Evolutionary conservation across 495 filamentous ascomycete genomes (phyloP), one percentile per base, ranked within the genome.

Genomic region (Talaromyces wortmannii): DNA sequence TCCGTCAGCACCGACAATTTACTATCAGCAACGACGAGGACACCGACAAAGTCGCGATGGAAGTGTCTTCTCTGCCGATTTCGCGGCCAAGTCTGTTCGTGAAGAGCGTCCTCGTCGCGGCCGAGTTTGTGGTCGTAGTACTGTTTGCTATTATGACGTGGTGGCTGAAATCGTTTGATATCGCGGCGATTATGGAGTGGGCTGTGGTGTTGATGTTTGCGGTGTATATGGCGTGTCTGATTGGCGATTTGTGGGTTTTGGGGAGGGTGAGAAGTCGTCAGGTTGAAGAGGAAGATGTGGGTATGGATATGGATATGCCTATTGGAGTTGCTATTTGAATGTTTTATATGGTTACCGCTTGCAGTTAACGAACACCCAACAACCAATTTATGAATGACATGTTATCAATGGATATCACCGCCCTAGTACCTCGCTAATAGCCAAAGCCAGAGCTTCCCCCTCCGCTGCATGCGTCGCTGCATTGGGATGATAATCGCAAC

Each of bases 401-500:
- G 23, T 23, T 23, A 23, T n/a, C n/a, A n/a, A n/a, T n/a, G n/a
- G n/a, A n/a, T 23, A 23, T 50, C 29, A 53, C 51, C 51, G 45
- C 10, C 29, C 43, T 17, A 53, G 32, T 29, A 53, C 51, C 7
- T 30, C 18, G 11, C 18, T 29, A 17, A 53, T 53, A 7, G 51
- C 51, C n/a, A 15, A 45, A 29, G 51, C 51, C 16, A 53, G 18
- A 12, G 18, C 51, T 30, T 6, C 16, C 8, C 17, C 51, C 15
- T 53, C 51, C 8, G 51, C 51, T 45, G 51, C 51, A 30, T 53
- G 51, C 23, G 51, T 53, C 1, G 33, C 31, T 42, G 51, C 51
- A 17, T 46, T 53, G 31, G 57, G 57, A 59, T 59, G 57, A 47
- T 57, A 59, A 40, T 59, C 57, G 23, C 57, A 59, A 2, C 55